Evolutionary conservation across 768 basidiomycete genomes (phyloP), one percentile per base, ranked within the genome.

Genomic region (Cystofilobasidium bisporidii): DNA sequence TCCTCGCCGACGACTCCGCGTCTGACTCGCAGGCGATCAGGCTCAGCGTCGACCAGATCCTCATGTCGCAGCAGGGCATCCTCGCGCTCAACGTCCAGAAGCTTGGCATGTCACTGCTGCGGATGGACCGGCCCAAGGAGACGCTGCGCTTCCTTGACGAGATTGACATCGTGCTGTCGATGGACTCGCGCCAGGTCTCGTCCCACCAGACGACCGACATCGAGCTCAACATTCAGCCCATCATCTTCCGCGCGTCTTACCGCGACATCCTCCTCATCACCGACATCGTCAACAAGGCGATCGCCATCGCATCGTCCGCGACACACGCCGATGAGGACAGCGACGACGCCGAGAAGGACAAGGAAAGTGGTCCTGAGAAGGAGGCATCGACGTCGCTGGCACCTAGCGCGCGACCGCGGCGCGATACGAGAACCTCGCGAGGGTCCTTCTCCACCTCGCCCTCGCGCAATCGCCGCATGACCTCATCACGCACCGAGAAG

Each of bases 211-310:
- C 86, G 79, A 87, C 87, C 14, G 90, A 81, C 73, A 86, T 97
- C 67, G 92, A 96, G 74, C 75, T 92, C n/a, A 80, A 82, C 22
- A 79, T 85, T 30, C 87, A 89, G 69, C 87, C 92, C 1, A 82
- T 99, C 71, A 83, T 97, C 63, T 87, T 99, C 76, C 84, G 96
- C 30, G 91, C 91, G n/a, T 97, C 94, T 0, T 91, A 92, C 73
- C 84, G 90, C 24, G 96, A 99, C 75, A 89, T 98, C 75, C 84
- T 84, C 71, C 82, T 98, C 71, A 97, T 98, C 55, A 71, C 71
- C 24, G 71, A 85, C 82, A 56, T 78, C 70, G 82, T 89, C 72
- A 90, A 91, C 75, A 90, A 87, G 70, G 96, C 91, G 0, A 78
- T 89, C 41, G 86, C 87, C 65, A 80, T 91, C n/a, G 67, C 64